phyloP scores from a whole-genome alignment of 305 asterid species.

The Rubia peregrina region DNA sequence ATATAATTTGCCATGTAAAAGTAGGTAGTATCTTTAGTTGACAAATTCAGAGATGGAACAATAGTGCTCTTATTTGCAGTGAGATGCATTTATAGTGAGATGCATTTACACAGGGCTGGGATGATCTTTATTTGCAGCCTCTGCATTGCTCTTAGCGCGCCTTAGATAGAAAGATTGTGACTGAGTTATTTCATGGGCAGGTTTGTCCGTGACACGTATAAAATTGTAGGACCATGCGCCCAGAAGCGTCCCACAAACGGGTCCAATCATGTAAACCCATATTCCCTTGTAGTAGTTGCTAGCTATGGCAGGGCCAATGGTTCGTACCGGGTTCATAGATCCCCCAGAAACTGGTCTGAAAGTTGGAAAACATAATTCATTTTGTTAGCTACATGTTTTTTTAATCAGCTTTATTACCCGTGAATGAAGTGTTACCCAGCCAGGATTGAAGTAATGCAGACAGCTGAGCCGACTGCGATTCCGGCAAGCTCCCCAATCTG shows the following conservation, averaged over 20 bases:
- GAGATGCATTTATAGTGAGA: too few species aligned
- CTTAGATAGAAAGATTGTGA: conserved; percentile 41
- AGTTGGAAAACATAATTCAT: not conserved
- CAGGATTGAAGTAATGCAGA: conserved; percentile 78
- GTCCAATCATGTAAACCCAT: conserved; percentile 66
- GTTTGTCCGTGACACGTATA: conserved; percentile 45
- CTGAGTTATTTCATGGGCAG: conserved; percentile 29
- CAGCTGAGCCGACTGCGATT: conserved; percentile 91
- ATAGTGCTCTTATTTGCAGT: too few species aligned
- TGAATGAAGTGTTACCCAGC: conserved; percentile 42
- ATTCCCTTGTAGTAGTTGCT: conserved; percentile 51
- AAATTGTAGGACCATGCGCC: conserved; percentile 62
- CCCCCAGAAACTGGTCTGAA: conserved; percentile 79
- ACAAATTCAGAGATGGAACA: too few species aligned
- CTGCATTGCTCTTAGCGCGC: conserved; percentile 36
- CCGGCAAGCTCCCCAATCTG: conserved; percentile 89
- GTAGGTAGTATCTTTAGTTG: too few species aligned
- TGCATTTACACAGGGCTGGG: too few species aligned
- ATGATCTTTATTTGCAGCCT: conserved; percentile 16
- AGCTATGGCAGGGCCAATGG: conserved; percentile 73
- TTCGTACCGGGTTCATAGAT: conserved; percentile 75
- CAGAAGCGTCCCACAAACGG: conserved; percentile 48
- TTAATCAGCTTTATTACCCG: not conserved
- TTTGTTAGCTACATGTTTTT: not conserved
- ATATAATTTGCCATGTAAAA: too few species aligned